Evolutionary conservation across 345 rosid species (phyloP).

Genomic region (Eucalyptus erythrocorys): DNA sequence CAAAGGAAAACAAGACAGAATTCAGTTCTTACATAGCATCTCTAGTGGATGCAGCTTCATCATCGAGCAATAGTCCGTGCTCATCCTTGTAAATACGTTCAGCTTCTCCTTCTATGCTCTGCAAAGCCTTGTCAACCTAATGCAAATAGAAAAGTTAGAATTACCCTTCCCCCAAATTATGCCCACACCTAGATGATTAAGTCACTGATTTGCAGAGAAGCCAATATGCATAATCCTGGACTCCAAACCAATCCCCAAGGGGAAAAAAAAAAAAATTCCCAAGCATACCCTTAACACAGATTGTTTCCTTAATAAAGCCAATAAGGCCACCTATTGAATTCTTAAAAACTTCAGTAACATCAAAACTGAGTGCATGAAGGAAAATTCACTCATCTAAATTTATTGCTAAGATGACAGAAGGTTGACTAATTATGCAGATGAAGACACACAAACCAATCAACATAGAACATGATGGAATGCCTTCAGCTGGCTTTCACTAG

Average conservation of each 20-base stretch:
- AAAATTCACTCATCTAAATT: not conserved
- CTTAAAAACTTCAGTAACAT: not conserved
- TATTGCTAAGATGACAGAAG: not conserved
- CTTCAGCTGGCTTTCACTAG: not conserved
- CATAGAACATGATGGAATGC: not conserved
- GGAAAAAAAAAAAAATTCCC: not conserved
- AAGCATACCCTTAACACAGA: not conserved
- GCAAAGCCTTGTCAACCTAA: constrained; percentile 89
- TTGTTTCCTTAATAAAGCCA: not conserved
- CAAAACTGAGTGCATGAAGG: not conserved
- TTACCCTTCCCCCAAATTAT: not conserved
- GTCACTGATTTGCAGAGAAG: not conserved
- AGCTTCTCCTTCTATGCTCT: constrained; percentile 89
- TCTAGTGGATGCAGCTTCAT: constrained; percentile 93
- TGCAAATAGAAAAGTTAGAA: not conserved
- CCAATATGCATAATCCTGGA: not conserved
- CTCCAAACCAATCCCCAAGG: not conserved
- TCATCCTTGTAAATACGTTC: constrained; percentile 89
- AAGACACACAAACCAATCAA: not conserved
- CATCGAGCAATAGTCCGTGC: constrained; percentile 64
- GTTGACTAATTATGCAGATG: not conserved
- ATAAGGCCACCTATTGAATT: not conserved
- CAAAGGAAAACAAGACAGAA: not conserved
- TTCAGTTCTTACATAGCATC: constrained; percentile 81
- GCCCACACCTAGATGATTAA: too few species aligned